These are phyloP conservation scores for Herpetomonas samuelpessoai DNA, from an alignment of 208 protist genomes.

Conservation along the genomic window DNA sequence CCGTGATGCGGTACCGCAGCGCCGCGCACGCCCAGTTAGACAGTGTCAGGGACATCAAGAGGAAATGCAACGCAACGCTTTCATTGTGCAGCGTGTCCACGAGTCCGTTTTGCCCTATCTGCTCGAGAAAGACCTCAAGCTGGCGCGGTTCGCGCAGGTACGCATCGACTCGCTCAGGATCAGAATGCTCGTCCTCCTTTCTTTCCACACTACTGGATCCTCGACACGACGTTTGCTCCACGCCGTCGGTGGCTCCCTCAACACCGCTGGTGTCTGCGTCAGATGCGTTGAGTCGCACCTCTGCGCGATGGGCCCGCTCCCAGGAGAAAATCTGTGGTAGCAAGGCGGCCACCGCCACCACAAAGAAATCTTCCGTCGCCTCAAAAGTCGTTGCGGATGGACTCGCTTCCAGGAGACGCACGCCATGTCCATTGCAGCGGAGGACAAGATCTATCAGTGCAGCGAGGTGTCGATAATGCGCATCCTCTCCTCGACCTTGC, in stretches of 20 bases:
- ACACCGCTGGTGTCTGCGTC: neutral
- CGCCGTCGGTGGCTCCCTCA: neutral
- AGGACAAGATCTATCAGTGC: constrained; percentile 6
- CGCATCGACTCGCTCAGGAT: neutral
- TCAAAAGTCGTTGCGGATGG: neutral
- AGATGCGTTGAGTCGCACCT: neutral
- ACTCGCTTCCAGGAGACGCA: neutral
- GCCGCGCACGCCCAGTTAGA: constrained; percentile 62
- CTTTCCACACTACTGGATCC: too few relatives aligned
- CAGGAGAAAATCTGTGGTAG: neutral
- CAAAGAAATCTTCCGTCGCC: neutral
- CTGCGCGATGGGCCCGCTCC: too few relatives aligned
- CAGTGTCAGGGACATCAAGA: constrained; percentile 43
- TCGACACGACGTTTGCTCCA: neutral
- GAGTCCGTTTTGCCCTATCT: neutral
- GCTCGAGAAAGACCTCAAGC: too few relatives aligned
- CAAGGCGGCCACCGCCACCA: neutral
- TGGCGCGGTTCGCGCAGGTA: neutral
- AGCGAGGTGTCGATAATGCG: too few relatives aligned
- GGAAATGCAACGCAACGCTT: constrained; percentile 5
- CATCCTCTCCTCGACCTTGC: too few relatives aligned
- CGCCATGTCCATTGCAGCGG: neutral
- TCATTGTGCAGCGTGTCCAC: neutral
- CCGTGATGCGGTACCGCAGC: constrained; percentile 9
- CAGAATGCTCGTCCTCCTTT: too few relatives aligned